Conservation (phyloP, 176 grass and related monocot genomes). For the Hsuehochloa calcarea region DNA sequence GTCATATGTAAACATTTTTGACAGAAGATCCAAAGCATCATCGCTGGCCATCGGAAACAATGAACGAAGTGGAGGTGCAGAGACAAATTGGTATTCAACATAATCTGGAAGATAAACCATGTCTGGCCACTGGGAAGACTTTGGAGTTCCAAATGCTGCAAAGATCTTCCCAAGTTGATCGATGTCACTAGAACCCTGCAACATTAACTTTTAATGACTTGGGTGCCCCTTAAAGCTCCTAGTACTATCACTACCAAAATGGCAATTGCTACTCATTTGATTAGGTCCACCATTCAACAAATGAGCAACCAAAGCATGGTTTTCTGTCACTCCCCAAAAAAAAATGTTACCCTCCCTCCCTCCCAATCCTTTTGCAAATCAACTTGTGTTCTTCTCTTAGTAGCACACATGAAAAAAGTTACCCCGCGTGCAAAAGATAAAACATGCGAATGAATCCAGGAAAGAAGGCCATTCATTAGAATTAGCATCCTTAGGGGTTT, state of each 20-base stretch:
- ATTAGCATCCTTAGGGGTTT: slow-evolving; percentile 8
- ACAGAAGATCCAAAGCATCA: slow-evolving; percentile 92
- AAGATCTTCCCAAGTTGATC: slow-evolving; percentile 99
- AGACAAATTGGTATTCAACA: slow-evolving; percentile 95
- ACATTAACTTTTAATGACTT: slow-evolving; percentile 15
- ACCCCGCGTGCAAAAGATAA: neutral
- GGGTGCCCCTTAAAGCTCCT: neutral
- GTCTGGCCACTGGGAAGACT: slow-evolving; percentile 89
- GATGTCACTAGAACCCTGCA: slow-evolving; percentile 93
- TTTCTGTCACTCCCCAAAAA: neutral
- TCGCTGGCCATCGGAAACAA: slow-evolving; percentile 86
- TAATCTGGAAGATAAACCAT: slow-evolving; percentile 99
- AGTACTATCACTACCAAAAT: neutral
- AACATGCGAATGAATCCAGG: neutral
- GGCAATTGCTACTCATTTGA: neutral
- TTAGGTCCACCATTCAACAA: neutral
- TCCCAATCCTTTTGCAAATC: neutral
- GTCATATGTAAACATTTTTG: slow-evolving; percentile 94
- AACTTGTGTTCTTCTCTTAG: neutral
- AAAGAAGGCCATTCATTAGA: neutral
- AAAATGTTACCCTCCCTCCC: neutral
- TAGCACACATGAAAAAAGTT: neutral
- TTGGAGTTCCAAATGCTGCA: slow-evolving; percentile 89
- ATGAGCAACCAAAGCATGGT: neutral
- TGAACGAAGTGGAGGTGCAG: slow-evolving; percentile 70